These are phyloP conservation scores for Musa beccarii DNA, from an alignment of 176 grass and related monocot species.

Conservation along the genomic window DNA sequence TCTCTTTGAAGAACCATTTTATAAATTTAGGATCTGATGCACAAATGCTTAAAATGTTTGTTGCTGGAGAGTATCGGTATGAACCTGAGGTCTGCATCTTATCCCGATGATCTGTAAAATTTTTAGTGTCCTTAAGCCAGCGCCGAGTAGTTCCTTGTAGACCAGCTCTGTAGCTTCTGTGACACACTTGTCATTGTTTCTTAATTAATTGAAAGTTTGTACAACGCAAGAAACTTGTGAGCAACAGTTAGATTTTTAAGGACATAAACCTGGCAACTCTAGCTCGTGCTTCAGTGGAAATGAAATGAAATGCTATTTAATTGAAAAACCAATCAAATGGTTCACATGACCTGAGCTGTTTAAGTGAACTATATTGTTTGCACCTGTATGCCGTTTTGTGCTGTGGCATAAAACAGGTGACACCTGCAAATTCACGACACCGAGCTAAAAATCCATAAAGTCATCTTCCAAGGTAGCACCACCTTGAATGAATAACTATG, in stretches of 20 bases:
- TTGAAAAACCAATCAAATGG: no score
- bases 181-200: slow-evolving; percentile 37
- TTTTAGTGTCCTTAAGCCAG: slow-evolving; percentile 30
- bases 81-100: slow-evolving; percentile 69
- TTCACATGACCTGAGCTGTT: neutral
- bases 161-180: slow-evolving; percentile 29
- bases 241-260: no score
- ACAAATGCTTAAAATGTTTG: slow-evolving; percentile 31
- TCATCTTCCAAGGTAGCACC: slow-evolving; percentile 49
- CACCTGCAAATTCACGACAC: slow-evolving; percentile 63
- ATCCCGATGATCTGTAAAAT: slow-evolving; percentile 34
- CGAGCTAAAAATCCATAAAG: slow-evolving; percentile 40
- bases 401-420: slow-evolving; percentile 74
- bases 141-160: slow-evolving; percentile 49
- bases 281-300: no score
- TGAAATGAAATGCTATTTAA: no score
- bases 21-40: slow-evolving; percentile 67
- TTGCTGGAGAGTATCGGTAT: slow-evolving; percentile 31
- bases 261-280: no score
- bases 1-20: slow-evolving; percentile 80
- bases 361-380: slow-evolving; percentile 36
- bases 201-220: slow-evolving; percentile 48
- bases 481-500: slow-evolving; percentile 48
- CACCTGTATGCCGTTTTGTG: slow-evolving; percentile 42
- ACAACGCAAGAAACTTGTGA: neutral